These are phyloP conservation scores for Smallanthus sonchifolius DNA, from an alignment of 129 eudicot genomes.

Conservation along the genomic window DNA sequence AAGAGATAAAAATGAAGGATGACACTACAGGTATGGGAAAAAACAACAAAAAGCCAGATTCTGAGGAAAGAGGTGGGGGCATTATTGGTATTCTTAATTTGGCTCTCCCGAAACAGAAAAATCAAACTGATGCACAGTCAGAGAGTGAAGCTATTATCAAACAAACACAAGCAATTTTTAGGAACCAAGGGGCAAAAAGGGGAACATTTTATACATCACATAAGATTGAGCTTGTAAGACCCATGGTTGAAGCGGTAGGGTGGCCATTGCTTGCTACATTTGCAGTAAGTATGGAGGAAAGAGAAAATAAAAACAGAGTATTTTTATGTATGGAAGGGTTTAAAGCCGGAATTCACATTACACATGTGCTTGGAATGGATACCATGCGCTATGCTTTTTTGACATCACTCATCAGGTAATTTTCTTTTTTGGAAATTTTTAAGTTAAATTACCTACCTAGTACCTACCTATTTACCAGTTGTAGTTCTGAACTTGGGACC, in stretches of 20 bases:
- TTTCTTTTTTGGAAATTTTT: background rate
- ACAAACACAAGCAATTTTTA: conserved; percentile 74
- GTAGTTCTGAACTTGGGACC: conserved; percentile 3
- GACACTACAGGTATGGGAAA: conserved; percentile 45
- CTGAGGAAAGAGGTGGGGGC: conserved; percentile 63
- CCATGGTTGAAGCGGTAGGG: conserved; percentile 93
- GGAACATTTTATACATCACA: conserved; percentile 82
- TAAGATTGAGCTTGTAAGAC: conserved; percentile 77
- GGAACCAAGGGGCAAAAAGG: conserved; percentile 73
- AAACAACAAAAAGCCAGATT: conserved; percentile 66
- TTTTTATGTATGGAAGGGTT: conserved; percentile 90
- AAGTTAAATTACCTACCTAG: background rate
- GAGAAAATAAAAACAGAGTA: conserved; percentile 82
- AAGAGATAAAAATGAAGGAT: conserved; percentile 93
- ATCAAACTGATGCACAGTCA: conserved; percentile 56
- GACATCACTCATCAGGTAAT: conserved; percentile 83
- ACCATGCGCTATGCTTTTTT: conserved; percentile 99
- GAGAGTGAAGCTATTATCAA: conserved; percentile 84
- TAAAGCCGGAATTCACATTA: conserved; percentile 89
- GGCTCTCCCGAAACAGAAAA: conserved; percentile 78
- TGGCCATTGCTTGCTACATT: conserved; percentile 98
- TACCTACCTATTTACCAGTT: background rate
- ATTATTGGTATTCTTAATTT: conserved; percentile 84
- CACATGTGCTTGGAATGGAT: conserved; percentile 97
- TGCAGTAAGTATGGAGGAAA: conserved; percentile 95